Evolutionary conservation across 2,329 filamentous ascomycete species (phyloP).

Genomic region (Hymenoscyphus infarciens): DNA sequence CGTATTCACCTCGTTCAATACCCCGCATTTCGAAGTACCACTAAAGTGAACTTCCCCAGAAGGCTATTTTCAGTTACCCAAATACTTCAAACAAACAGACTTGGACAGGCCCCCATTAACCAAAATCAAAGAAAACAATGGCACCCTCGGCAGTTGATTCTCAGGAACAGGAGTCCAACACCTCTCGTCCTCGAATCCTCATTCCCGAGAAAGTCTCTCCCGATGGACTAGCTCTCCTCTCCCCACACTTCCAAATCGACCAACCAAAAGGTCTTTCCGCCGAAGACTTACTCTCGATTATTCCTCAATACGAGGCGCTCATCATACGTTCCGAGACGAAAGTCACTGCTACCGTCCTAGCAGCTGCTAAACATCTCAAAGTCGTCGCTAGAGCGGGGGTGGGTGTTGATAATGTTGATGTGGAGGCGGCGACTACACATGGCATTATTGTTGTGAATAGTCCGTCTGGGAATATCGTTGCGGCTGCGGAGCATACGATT

Average conservation of each 20-base stretch:
- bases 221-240: slow-evolving; percentile 70
- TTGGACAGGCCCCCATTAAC: neutral
- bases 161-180: neutral
- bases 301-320: slow-evolving; percentile 69
- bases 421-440: slow-evolving; percentile 65
- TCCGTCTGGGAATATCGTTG: slow-evolving; percentile 75
- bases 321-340: slow-evolving; percentile 81
- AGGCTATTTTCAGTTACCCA: too few species aligned
- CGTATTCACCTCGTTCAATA: slow-evolving; percentile 5
- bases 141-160: slow-evolving; percentile 25
- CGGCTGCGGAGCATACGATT: slow-evolving; percentile 75
- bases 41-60: neutral
- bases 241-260: slow-evolving; percentile 65
- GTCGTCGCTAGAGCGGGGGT: slow-evolving; percentile 76
- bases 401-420: slow-evolving; percentile 79
- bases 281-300: slow-evolving; percentile 61
- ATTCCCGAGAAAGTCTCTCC: slow-evolving; percentile 77
- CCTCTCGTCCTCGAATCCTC: slow-evolving; percentile 47
- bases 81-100: neutral
- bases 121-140: slow-evolving; percentile 18
- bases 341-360: slow-evolving; percentile 65
- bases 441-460: slow-evolving; percentile 80
- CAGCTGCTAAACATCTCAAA: slow-evolving; percentile 64
- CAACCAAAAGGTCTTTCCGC: slow-evolving; percentile 59
- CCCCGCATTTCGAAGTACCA: neutral